Evolutionary conservation across 768 basidiomycete species (phyloP).

Genomic region (Boletus sensibilis): DNA sequence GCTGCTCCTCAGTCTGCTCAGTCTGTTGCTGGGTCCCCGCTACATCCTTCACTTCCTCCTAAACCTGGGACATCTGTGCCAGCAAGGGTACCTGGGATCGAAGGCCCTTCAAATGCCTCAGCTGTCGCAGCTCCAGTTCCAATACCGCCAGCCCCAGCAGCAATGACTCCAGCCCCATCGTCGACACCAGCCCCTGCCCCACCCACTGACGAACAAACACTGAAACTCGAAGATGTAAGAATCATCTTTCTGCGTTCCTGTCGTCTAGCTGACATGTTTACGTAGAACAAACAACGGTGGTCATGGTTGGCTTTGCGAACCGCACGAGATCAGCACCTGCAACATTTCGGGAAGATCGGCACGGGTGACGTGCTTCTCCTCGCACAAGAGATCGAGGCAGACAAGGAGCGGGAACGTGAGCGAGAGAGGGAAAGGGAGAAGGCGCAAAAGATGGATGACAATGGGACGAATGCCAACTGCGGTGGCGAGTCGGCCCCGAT

Average conservation of each 20-base stretch:
- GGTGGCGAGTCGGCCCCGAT: conserved; percentile 36
- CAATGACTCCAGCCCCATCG: conserved; percentile 15
- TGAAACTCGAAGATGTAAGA: conserved; percentile 61
- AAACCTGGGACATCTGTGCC: conserved; percentile 54
- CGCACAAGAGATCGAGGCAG: conserved; percentile 35
- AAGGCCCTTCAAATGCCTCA: conserved; percentile 30
- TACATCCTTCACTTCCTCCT: conserved; percentile 72
- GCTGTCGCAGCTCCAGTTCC: conserved; percentile 7
- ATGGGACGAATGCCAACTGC: conserved; percentile 15
- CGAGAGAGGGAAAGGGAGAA: conserved; percentile 35
- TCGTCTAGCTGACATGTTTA: conserved; percentile 12
- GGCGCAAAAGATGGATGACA: conserved; percentile 25
- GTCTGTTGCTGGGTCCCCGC: conserved; percentile 37
- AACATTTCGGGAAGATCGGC: conserved; percentile 81
- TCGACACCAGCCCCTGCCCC: conserved; percentile 29
- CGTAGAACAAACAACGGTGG: conserved; percentile 72
- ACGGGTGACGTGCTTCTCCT: conserved; percentile 66
- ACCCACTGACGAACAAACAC: conserved; percentile 49
- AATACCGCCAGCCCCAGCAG: conserved; percentile 9
- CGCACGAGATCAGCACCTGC: conserved; percentile 68
- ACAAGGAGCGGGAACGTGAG: conserved; percentile 40
- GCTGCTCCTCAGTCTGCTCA: conserved; percentile 3
- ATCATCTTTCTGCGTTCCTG: background rate
- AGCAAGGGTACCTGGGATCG: conserved; percentile 30
- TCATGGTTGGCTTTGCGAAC: conserved; percentile 80